Evolutionary conservation across 1,284 basidiomycete genomes (phyloP).

Genomic region (Grifola frondosa): DNA sequence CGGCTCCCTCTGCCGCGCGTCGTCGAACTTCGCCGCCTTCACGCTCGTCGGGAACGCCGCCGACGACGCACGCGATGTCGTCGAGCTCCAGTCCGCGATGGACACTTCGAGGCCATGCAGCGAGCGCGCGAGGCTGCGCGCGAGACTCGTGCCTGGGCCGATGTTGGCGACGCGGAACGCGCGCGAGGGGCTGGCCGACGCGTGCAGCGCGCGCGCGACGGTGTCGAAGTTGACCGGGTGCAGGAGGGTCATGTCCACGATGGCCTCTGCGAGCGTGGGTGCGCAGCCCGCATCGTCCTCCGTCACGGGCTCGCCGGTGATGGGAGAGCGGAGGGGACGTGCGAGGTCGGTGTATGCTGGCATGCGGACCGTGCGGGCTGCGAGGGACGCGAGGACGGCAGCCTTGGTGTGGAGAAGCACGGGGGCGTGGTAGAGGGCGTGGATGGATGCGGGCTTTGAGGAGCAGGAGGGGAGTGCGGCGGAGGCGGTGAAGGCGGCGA

Average conservation of each 20-base stretch:
- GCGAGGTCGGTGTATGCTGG: slow-evolving; percentile 45
- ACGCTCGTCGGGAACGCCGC: neutral
- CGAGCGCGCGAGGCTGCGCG: slow-evolving; percentile 40
- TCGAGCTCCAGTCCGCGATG: slow-evolving; percentile 33
- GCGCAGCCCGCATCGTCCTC: slow-evolving; percentile 28
- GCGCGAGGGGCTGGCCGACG: slow-evolving; percentile 22
- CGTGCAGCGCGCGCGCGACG: slow-evolving; percentile 36
- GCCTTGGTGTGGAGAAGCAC: slow-evolving; percentile 28
- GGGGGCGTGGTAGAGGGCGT: slow-evolving; percentile 55
- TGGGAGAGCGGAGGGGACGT: slow-evolving; percentile 48
- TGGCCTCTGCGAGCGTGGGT: slow-evolving; percentile 41
- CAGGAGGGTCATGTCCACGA: slow-evolving; percentile 59
- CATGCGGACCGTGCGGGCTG: slow-evolving; percentile 45
- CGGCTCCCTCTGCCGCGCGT: slow-evolving; percentile 43
- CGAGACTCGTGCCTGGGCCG: slow-evolving; percentile 51
- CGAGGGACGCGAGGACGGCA: slow-evolving; percentile 46
- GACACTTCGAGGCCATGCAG: slow-evolving; percentile 28
- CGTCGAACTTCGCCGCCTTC: neutral
- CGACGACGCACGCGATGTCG: neutral
- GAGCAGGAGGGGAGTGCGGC: slow-evolving; percentile 29
- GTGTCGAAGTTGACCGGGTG: slow-evolving; percentile 57
- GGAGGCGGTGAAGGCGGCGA: slow-evolving; percentile 43
- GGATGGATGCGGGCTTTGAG: slow-evolving; percentile 43
- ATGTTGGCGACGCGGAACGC: slow-evolving; percentile 47
- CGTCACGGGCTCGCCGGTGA: slow-evolving; percentile 44